Conservation (phyloP, 2,329 filamentous ascomycete genomes). For the Gremmenia infestans region DNA sequence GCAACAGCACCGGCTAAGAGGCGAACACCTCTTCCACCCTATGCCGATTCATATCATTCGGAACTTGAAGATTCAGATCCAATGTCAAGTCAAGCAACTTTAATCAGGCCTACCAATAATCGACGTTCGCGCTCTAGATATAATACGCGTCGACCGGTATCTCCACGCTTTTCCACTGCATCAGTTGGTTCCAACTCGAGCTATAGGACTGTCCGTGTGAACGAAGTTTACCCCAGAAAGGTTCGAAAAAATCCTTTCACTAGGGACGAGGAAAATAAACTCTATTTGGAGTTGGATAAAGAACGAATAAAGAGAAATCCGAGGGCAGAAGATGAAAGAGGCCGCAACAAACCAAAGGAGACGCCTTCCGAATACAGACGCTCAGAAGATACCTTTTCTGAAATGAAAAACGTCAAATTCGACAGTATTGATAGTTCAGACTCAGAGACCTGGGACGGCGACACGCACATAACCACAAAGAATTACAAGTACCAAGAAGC, state of each 20-base stretch:
- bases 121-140: not conserved
- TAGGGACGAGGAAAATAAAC: not conserved
- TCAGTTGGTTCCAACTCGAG: not conserved
- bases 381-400: not conserved
- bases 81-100: not conserved
- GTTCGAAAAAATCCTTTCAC: not conserved
- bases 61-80: not conserved
- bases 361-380: not conserved
- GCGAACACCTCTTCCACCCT: not conserved
- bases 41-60: not conserved
- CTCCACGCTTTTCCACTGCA: not conserved
- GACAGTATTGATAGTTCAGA: not conserved
- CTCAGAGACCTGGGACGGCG: not conserved
- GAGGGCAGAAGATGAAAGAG: not conserved
- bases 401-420: not conserved
- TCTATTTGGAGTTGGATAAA: not conserved
- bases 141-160: too few relatives aligned
- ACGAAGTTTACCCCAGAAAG: not conserved
- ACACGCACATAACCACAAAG: not conserved
- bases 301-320: not conserved
- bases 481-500: not conserved
- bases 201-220: not conserved
- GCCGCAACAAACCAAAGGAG: not conserved
- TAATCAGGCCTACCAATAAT: not conserved
- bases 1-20: not conserved